Evolutionary conservation across 129 eudicot genomes (phyloP), one percentile per base, ranked within the genome.

Genomic region (Tagetes erecta): DNA sequence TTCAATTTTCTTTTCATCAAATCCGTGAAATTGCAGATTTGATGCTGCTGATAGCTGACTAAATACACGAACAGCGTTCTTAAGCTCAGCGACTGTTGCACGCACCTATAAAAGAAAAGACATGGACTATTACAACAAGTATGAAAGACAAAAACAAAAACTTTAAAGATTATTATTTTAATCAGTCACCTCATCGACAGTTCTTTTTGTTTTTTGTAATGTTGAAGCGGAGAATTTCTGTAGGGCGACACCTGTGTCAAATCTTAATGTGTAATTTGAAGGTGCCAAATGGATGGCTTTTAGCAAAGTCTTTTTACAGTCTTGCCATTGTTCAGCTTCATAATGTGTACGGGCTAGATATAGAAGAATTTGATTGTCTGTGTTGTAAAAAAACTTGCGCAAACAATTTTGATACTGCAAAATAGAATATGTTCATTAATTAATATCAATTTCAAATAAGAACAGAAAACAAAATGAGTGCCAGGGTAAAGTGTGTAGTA

Each of bases 301-400:
- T 27, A 94, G 84, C 72, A 94, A 76, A 11, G 97, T 87, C 83
- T 84, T 91, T 70, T 91, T 90, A 75, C 98, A 91, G 62, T 94
- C 98, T 64, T 90, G 93, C 97, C 98, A 94, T 73, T 90, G 98
- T 78, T 94, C 98, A 12, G 97, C 96, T 83, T 94, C 98, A 76
- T 90, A 94, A 83, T 94, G 93, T 30, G 96, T 91, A 10, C 98
- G 97, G 35, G 98, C 98, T 68, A 88, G 80, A 76, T 90, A 94
- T 33, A 94, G 88, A 68, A 94, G 97, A 77, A 94, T 86, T 59
- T 90, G 96, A 75, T 77, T 91, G 85, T 94, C 98, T 62, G 97
- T 94, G 70, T 90, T 90, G 75, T 86, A 74, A 64, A 80, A 91
- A 71, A 94, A 94, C 79, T 85, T 94, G 56, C 98, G 91, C 84